phyloP scores from a whole-genome alignment of 1,284 basidiomycete genomes.

The Chalciporus piperatoides region DNA sequence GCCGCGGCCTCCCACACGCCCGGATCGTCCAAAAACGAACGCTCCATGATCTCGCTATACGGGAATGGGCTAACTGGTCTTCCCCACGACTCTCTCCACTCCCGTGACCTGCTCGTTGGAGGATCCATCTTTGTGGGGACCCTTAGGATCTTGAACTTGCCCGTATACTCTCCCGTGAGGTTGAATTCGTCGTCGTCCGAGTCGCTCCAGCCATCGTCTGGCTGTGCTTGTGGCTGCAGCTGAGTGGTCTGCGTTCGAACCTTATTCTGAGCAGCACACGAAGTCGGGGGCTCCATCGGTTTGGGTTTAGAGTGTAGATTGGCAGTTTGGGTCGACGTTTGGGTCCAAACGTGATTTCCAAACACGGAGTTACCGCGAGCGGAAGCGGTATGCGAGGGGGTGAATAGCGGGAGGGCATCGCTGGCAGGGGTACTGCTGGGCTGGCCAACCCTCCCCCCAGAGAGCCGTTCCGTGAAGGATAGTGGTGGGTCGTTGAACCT shows the following conservation, averaged over 20 bases:
- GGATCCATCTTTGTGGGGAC: conserved; percentile 66
- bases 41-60: conserved; percentile 32
- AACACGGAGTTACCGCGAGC: background rate
- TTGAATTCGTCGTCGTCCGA: conserved; percentile 34
- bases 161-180: conserved; percentile 60
- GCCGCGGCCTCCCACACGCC: conserved; percentile 24
- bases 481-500: conserved; percentile 1
- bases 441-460: conserved; percentile 4
- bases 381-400: conserved; percentile 17
- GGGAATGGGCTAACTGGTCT: conserved; percentile 66
- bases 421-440: conserved; percentile 5
- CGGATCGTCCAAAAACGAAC: conserved; percentile 17
- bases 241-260: background rate
- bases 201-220: conserved; percentile 33
- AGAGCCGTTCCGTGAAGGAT: conserved; percentile 24
- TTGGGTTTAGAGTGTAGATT: no score
- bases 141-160: conserved; percentile 49
- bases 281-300: no score
- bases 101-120: conserved; percentile 51
- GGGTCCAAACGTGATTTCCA: no score
- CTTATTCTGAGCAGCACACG: conserved; percentile 1
- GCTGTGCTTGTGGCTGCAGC: background rate
- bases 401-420: conserved; percentile 31
- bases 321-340: no score
- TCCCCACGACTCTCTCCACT: conserved; percentile 58